phyloP scores from a whole-genome alignment of 2,329 filamentous ascomycete genomes.

The Ophiostoma novo-ulmi region DNA sequence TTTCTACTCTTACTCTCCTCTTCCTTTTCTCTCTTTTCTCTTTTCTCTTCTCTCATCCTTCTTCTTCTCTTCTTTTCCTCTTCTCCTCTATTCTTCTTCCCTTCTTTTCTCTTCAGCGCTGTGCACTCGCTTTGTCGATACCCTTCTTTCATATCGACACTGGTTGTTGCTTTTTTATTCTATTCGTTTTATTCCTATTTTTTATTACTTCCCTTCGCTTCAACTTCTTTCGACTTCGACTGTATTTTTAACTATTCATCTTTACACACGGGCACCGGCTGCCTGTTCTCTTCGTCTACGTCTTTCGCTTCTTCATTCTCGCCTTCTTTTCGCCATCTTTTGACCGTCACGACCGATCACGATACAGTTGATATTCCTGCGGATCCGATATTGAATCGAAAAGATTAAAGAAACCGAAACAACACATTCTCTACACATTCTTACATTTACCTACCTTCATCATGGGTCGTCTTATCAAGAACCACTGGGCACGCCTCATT shows the following conservation, averaged over 20 bases:
- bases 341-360: background rate
- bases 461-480: slow-evolving; percentile 99
- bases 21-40: slow-evolving; percentile 19
- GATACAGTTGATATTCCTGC: background rate
- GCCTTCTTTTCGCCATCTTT: slow-evolving; percentile 8
- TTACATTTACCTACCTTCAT: slow-evolving; percentile 29
- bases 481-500: slow-evolving; percentile 96
- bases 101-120: slow-evolving; percentile 38
- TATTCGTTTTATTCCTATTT: slow-evolving; percentile 25
- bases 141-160: slow-evolving; percentile 48
- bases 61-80: slow-evolving; percentile 22
- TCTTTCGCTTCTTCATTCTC: slow-evolving; percentile 34
- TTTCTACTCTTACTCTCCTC: background rate
- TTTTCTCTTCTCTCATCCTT: slow-evolving; percentile 16
- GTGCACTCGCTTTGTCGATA: slow-evolving; percentile 50
- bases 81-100: background rate
- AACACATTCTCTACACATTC: background rate
- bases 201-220: slow-evolving; percentile 22
- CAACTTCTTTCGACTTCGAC: background rate
- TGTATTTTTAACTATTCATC: slow-evolving; percentile 30
- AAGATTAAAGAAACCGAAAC: background rate
- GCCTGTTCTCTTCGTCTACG: background rate
- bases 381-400: background rate
- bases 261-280: background rate
- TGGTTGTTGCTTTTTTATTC: slow-evolving; percentile 33